A percentile compares a stretch with the other conserved stretches of the same genome.
Conservation (phyloP, 1,284 basidiomycete genomes). For the Phaffia rhodozyma region DNA sequence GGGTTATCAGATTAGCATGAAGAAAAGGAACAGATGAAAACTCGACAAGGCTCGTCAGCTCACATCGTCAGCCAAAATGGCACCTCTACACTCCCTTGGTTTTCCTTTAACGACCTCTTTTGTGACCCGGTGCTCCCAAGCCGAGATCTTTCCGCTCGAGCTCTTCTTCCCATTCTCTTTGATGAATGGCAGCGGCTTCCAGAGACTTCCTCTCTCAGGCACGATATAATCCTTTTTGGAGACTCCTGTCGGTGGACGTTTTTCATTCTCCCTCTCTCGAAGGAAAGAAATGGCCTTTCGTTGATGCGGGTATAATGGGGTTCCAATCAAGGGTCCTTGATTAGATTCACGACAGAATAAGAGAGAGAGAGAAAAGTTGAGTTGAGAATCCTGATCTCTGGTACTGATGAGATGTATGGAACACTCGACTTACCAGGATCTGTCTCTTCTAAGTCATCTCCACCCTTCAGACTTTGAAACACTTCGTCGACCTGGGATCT, state of each 20-base stretch:
- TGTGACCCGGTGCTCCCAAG: constrained; percentile 78
- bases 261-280: constrained; percentile 65
- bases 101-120: constrained; percentile 55
- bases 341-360: constrained; percentile 20
- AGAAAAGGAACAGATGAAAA: constrained; percentile 13
- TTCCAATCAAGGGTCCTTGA: constrained; percentile 71
- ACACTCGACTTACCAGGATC: constrained; percentile 53
- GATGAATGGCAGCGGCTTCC: constrained; percentile 8
- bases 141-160: constrained; percentile 44
- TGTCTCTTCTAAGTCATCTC: constrained; percentile 73
- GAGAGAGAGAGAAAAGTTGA: constrained; percentile 18
- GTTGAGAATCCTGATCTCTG: constrained; percentile 7
- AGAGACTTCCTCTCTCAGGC: constrained; percentile 7
- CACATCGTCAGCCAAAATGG: constrained; percentile 88
- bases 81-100: constrained; percentile 69
- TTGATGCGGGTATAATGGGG: constrained; percentile 91
- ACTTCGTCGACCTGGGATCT: constrained; percentile 86
- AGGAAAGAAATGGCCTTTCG: constrained; percentile 95
- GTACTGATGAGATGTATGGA: neutral
- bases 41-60: constrained; percentile 31
- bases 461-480: constrained; percentile 75
- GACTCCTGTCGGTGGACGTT: constrained; percentile 15
- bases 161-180: constrained; percentile 23
- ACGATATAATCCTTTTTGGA: constrained; percentile 15
- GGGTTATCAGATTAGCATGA: neutral